phyloP scores from a whole-genome alignment of 345 rosid species.

The Eucalyptus sp. region DNA sequence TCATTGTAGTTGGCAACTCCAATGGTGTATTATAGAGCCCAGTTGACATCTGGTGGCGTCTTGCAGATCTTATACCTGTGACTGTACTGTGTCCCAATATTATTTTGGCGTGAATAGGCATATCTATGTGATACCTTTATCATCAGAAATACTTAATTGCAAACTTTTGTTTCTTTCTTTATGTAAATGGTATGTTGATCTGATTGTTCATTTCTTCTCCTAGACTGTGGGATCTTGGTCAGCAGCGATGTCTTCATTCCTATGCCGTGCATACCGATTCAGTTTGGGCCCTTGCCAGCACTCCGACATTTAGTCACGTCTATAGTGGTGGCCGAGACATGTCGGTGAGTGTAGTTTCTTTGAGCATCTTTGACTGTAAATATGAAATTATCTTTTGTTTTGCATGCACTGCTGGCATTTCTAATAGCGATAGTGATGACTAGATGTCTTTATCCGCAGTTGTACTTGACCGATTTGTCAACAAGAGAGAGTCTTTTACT shows the following conservation, averaged over 20 bases:
- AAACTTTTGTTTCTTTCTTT: neutral
- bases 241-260: slow-evolving; percentile 97
- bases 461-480: slow-evolving; percentile 92
- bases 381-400: neutral
- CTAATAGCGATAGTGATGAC: neutral
- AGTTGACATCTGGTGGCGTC: neutral
- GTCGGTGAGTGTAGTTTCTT: slow-evolving; percentile 48
- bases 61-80: neutral
- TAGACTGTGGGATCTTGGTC: slow-evolving; percentile 99
- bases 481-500: slow-evolving; percentile 95
- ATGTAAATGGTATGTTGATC: neutral
- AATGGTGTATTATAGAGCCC: neutral
- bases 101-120: neutral
- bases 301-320: slow-evolving; percentile 87
- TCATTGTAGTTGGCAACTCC: neutral
- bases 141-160: neutral
- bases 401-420: neutral
- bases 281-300: slow-evolving; percentile 99
- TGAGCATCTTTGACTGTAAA: neutral
- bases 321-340: slow-evolving; percentile 99
- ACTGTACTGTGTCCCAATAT: neutral
- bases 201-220: slow-evolving; percentile 7
- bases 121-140: neutral
- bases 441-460: slow-evolving; percentile 19
- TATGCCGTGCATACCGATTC: slow-evolving; percentile 99